Evolutionary conservation across 768 basidiomycete genomes (phyloP).

Genomic region (Kwoniella newhampshirensis): DNA sequence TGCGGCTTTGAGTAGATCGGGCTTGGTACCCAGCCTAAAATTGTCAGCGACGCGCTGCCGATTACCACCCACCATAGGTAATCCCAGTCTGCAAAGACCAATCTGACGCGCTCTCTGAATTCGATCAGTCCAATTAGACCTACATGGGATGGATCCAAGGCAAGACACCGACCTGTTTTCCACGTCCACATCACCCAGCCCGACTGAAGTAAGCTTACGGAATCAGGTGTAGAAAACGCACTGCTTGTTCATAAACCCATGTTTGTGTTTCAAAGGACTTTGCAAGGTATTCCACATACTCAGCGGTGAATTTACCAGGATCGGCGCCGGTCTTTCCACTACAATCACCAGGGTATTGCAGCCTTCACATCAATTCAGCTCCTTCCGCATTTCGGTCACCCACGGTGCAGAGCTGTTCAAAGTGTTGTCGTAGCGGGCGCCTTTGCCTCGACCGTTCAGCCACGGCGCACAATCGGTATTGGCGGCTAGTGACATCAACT

Average conservation of each 20-base stretch:
- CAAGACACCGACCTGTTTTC: no score
- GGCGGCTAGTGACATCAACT: conserved; percentile 23
- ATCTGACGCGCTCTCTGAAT: conserved; percentile 49
- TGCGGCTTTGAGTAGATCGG: conserved; percentile 48
- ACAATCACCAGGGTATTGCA: conserved; percentile 71
- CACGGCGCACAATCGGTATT: conserved; percentile 63
- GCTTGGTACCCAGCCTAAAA: conserved; percentile 44
- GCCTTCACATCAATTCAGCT: conserved; percentile 57
- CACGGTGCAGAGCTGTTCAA: conserved; percentile 32
- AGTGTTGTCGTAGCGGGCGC: conserved; percentile 63
- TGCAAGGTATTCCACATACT: conserved; percentile 58
- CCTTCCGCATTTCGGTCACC: conserved; percentile 9
- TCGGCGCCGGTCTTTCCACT: conserved; percentile 65
- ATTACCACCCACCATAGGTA: conserved; percentile 38
- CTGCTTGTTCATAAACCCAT: conserved; percentile 66
- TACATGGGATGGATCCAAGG: no score
- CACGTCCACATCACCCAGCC: conserved; percentile 43
- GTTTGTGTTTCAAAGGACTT: conserved; percentile 81
- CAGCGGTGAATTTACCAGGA: conserved; percentile 60
- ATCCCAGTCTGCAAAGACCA: conserved; percentile 48
- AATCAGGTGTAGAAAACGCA: conserved; percentile 53
- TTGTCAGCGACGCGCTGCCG: not conserved
- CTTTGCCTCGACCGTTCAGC: conserved; percentile 77
- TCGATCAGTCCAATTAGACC: no score
- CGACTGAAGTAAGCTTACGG: conserved; percentile 3